Base-by-base conservation (phyloP, 768 basidiomycete species). In the Trichaptum fuscoviolaceum region DNA sequence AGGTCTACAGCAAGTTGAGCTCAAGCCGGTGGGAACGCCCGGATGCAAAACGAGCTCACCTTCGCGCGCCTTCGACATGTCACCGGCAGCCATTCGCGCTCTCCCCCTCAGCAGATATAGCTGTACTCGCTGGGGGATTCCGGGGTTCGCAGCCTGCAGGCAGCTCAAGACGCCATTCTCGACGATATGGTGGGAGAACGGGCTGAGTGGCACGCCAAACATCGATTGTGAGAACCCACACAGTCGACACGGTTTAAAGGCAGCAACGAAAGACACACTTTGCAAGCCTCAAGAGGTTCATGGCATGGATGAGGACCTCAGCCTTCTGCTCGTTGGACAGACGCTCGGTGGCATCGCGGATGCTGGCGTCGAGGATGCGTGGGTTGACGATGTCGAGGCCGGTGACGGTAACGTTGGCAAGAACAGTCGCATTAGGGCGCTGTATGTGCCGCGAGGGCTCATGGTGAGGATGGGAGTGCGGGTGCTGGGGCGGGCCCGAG, bases 91-190 rank as follows among this genome's bases (percentile, higher is more conserved):
- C n/a, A 89, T 79, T 69, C 88, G 83, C 67, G 83, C 82, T 77
- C 85, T 85, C n/a, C 87, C 90, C 25, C 89, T 83, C 62, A 91
- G 74, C 58, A 91, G 80, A 67, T 86, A 83, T 17, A 34, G 25
- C 24, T 61, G 24, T 5, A 61, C 30, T 17, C 24, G 12, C 15
- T 61, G 59, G 30, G 59, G 30, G 10, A 34, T 25, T 9, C 25
- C 59, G 24, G 30, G 59, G 24, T 83, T 83, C 20, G 82, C 78
- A 63, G 90, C 81, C 69, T 84, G 82, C 57, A 91, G 78, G 69
- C 87, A 87, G 4, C 88, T 89, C 75, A 89, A 87, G 67, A 89
- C 86, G 61, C 87, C 88, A 73, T 90, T 91, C 78, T 91, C 89
- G 77, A 90, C 84, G 71, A 85, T 25, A 20, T 61, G 59, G 30